These are phyloP conservation scores for Tripterygium wilfordii DNA, from an alignment of 177 flowering plant species.

Conservation along the genomic window DNA sequence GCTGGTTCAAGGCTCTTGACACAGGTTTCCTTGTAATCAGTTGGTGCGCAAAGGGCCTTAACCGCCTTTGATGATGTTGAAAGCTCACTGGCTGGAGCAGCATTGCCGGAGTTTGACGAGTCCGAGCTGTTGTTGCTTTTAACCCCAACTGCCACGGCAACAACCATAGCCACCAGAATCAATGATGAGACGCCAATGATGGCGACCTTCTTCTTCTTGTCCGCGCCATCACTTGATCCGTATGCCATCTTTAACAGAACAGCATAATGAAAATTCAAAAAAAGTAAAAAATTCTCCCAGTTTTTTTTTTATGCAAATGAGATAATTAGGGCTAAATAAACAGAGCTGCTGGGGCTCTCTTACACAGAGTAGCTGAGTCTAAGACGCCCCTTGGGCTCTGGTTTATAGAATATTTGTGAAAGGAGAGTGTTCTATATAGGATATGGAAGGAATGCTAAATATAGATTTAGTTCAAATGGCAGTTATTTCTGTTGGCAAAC, in stretches of 20 bases:
- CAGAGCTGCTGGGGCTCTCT: constrained; percentile 8
- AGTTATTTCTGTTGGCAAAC: not conserved
- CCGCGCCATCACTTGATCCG: not conserved
- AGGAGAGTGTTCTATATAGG: not conserved
- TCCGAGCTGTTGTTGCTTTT: not conserved
- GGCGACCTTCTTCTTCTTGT: constrained; percentile 32
- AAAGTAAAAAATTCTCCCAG: not conserved
- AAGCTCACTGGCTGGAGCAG: not conserved
- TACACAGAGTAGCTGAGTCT: not conserved
- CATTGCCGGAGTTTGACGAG: not conserved
- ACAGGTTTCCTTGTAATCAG: constrained; percentile 37
- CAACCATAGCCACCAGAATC: constrained; percentile 61
- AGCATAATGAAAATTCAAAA: not conserved
- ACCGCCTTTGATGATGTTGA: constrained; percentile 25
- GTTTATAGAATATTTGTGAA: not conserved
- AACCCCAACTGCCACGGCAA: constrained; percentile 41
- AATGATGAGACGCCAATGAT: constrained; percentile 33
- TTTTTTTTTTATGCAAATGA: not conserved
- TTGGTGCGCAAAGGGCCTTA: constrained; percentile 34
- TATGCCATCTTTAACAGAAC: not conserved
- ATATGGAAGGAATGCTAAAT: not conserved
- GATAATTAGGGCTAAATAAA: too few relatives aligned
- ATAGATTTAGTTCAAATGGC: not conserved
- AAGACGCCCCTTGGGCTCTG: constrained; percentile 16
- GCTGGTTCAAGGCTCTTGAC: constrained; percentile 12